phyloP scores from a whole-genome alignment of 352 stramenopile species.

The Phytophthora multivora region DNA sequence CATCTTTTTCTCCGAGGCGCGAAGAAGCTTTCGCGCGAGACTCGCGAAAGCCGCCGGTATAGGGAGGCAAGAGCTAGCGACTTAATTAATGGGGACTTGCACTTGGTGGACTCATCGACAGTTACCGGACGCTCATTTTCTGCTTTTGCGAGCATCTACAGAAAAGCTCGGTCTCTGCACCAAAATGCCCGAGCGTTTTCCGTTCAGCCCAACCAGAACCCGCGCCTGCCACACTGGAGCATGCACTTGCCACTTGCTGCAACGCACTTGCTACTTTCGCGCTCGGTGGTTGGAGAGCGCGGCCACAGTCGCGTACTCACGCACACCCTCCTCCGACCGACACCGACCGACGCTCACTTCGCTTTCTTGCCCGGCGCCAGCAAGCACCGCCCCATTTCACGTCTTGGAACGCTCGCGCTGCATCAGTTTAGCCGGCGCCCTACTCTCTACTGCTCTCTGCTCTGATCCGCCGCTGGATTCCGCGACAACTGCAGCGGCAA shows the following conservation, averaged over 20 bases:
- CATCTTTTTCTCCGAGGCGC: constrained; percentile 19
- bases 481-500: constrained; percentile 8
- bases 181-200: constrained; percentile 38
- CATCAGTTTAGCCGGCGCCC: constrained; percentile 5
- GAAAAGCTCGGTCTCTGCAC: constrained; percentile 35
- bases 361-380: constrained; percentile 30
- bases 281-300: constrained; percentile 35
- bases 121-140: constrained; percentile 27
- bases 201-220: constrained; percentile 44
- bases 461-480: constrained; percentile 3
- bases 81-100: constrained; percentile 11
- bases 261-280: constrained; percentile 46
- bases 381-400: constrained; percentile 22
- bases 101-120: constrained; percentile 15
- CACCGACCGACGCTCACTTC: constrained; percentile 30
- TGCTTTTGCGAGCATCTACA: constrained; percentile 22
- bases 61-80: constrained; percentile 14
- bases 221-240: constrained; percentile 27
- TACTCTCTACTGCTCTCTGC: constrained; percentile 13
- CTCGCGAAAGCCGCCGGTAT: constrained; percentile 15
- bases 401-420: constrained; percentile 5
- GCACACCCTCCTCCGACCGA: background rate
- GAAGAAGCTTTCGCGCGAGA: constrained; percentile 15
- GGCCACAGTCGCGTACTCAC: constrained; percentile 21
- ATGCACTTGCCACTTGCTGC: constrained; percentile 46